Conservation (phyloP, 352 stramenopile species). For the Achlya hypogyna region DNA sequence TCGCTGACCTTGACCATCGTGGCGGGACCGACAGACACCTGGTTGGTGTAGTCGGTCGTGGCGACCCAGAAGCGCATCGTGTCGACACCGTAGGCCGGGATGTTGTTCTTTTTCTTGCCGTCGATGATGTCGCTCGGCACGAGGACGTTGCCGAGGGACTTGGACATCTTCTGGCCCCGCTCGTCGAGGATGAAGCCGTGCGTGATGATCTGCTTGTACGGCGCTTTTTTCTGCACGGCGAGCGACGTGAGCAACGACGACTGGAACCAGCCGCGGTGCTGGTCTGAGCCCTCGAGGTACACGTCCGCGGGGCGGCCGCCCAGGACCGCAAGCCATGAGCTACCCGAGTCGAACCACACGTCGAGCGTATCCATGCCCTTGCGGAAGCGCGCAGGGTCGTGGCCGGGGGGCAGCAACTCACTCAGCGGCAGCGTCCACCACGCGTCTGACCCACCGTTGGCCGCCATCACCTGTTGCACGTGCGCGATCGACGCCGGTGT, state of each 20-base stretch:
- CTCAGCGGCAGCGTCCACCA: constrained; percentile 90
- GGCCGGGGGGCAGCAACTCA: constrained; percentile 50
- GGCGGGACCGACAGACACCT: constrained; percentile 90
- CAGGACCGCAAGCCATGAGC: constrained; percentile 63
- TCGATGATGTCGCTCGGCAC: constrained; percentile 94
- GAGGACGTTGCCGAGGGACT: constrained; percentile 96
- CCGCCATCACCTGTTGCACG: constrained; percentile 56
- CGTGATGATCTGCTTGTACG: constrained; percentile 96
- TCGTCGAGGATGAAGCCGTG: constrained; percentile 99
- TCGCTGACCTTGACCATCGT: constrained; percentile 87
- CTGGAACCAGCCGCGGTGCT: constrained; percentile 99
- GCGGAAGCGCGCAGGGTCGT: constrained; percentile 84
- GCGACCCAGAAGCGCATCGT: constrained; percentile 97
- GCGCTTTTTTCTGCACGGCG: constrained; percentile 67
- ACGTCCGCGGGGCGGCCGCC: constrained; percentile 84
- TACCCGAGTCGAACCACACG: constrained; percentile 98
- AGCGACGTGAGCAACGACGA: constrained; percentile 93
- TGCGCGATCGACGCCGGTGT: constrained; percentile 85
- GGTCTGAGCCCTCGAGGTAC: constrained; percentile 96
- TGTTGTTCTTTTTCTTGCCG: constrained; percentile 57
- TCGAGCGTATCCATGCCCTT: constrained; percentile 98
- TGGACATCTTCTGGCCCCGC: constrained; percentile 98
- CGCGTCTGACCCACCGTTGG: constrained; percentile 87
- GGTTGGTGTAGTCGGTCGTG: constrained; percentile 93
- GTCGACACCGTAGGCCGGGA: constrained; percentile 92